Evolutionary conservation across 1,284 basidiomycete species (phyloP), one percentile per base, ranked within the genome.

Genomic region (Ceratobasidium theobromae): DNA sequence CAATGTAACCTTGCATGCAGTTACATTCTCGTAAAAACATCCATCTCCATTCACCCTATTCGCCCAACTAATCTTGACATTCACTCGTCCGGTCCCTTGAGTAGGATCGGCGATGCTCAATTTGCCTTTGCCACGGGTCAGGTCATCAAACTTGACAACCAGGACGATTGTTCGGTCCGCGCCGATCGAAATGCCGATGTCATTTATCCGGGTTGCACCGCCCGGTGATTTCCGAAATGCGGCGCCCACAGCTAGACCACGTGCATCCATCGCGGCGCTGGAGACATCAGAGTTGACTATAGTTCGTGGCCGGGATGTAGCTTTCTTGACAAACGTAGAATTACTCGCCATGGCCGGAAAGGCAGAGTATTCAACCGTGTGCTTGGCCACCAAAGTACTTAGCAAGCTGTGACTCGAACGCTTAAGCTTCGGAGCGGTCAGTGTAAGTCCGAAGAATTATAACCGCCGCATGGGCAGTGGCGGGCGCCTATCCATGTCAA

Each of bases 331-430:
- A 21, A 65, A 65, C 6, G 40, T 40, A 11, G 18, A 4, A 4
- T 41, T 25, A 51, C 27, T 53, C n/a, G 32, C 40, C 4, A 40
- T 65, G 23, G 62, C 83, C 27, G 86, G 86, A 74, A 81, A 86
- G 41, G 79, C 76, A 6, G 80, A 78, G 72, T 88, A 89, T 1
- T 82, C 76, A n/a, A 80, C 72, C n/a, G n/a, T n/a, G n/a, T n/a
- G n/a, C n/a, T n/a, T n/a, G n/a, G n/a, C n/a, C n/a, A n/a, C n/a
- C n/a, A n/a, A n/a, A n/a, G n/a, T n/a, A n/a, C n/a, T n/a, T n/a
- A n/a, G n/a, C n/a, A n/a, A n/a, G n/a, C n/a, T n/a, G n/a, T n/a
- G n/a, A n/a, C n/a, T n/a, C n/a, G n/a, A n/a, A n/a, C n/a, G n/a
- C n/a, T n/a, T n/a, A n/a, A n/a, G n/a, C n/a, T n/a, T n/a, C n/a